phyloP scores from a whole-genome alignment of 257 asterid genomes.

The Nicotiana paniculata region DNA sequence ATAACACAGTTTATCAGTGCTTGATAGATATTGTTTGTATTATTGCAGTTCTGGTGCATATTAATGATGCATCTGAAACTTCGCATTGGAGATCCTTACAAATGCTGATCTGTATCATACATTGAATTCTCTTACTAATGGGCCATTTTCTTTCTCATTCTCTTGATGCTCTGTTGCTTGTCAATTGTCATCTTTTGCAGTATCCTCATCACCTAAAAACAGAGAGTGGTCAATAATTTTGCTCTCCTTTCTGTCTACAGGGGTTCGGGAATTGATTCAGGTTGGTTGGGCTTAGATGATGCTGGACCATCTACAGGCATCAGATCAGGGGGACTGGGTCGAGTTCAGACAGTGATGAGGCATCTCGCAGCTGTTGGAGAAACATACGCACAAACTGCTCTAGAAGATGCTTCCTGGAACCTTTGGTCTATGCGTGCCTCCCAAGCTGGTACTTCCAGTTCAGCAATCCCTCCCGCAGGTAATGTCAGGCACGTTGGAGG shows the following conservation, averaged over 20 bases:
- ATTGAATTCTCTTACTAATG: neutral
- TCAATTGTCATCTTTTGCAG: neutral
- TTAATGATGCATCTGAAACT: neutral
- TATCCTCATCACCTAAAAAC: neutral
- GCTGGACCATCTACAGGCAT: conserved; percentile 34
- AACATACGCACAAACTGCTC: conserved; percentile 66
- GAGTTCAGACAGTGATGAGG: conserved; percentile 89
- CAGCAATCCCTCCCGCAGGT: conserved; percentile 35
- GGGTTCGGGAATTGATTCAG: conserved; percentile 52
- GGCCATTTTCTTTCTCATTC: neutral
- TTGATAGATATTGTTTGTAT: neutral
- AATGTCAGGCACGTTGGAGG: conserved; percentile 31
- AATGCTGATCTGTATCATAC: neutral
- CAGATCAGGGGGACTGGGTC: conserved; percentile 47
- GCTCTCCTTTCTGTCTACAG: conserved; percentile 16
- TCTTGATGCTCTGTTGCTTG: neutral
- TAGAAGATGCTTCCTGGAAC: conserved; percentile 70
- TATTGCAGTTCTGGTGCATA: neutral
- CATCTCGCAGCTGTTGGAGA: conserved; percentile 92
- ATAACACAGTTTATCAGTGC: neutral
- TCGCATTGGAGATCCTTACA: neutral
- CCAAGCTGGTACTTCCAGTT: conserved; percentile 63
- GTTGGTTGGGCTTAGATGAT: conserved; percentile 68
- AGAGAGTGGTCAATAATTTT: neutral
- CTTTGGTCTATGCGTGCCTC: conserved; percentile 60